Conservation (phyloP, 768 basidiomycete species). For the Rhodotorula diobovata region DNA sequence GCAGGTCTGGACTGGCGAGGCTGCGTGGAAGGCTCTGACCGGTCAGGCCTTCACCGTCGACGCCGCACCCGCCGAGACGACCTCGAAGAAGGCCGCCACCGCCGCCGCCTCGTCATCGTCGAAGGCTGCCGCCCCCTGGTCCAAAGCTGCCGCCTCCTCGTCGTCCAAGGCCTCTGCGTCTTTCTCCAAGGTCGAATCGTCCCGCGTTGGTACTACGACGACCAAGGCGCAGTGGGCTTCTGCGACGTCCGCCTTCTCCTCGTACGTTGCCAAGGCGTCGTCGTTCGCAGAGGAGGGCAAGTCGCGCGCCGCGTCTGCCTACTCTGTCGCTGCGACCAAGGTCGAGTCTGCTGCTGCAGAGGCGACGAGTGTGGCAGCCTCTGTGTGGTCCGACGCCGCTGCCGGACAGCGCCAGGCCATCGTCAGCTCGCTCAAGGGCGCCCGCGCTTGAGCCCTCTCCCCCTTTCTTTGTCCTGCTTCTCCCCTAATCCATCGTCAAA, state of each 20-base stretch:
- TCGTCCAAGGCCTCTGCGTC: not conserved
- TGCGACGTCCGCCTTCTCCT: not conserved
- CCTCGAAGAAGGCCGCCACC: not conserved
- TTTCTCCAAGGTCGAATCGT: not conserved
- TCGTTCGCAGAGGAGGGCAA: not conserved
- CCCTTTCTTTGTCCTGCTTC: not conserved
- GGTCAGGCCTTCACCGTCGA: not conserved
- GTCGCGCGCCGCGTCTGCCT: not conserved
- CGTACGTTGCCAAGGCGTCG: not conserved
- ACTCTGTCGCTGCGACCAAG: not conserved
- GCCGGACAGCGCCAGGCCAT: not conserved
- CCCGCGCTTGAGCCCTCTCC: not conserved
- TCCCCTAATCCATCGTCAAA: not conserved
- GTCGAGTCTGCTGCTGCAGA: not conserved
- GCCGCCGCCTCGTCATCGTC: not conserved
- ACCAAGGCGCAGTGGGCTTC: not conserved
- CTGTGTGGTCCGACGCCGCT: not conserved
- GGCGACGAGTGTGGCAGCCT: not conserved
- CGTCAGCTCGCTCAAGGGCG: not conserved
- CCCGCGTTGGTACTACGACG: not conserved
- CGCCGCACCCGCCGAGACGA: not conserved
- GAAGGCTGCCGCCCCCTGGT: not conserved
- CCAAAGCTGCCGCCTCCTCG: not conserved
- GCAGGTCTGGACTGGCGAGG: constrained; percentile 41
- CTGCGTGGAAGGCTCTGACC: constrained; percentile 27